Percentiles rank a stretch among this genome's conserved stretches.
Evolutionary conservation across 2,329 filamentous ascomycete genomes (phyloP).

Genomic region (Colletotrichum sojae): DNA sequence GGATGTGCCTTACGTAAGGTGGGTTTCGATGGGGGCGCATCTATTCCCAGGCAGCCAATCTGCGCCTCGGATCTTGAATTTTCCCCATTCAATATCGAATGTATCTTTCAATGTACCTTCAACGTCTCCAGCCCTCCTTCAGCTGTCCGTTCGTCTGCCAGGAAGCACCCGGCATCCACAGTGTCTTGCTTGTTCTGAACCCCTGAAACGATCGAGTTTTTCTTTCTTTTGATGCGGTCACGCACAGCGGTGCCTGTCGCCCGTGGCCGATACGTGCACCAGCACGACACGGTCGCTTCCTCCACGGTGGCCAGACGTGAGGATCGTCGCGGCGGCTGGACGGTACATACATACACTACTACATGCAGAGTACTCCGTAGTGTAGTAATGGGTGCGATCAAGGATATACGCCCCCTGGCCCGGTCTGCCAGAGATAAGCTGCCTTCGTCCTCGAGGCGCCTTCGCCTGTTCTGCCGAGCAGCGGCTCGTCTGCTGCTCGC

Average conservation of each 20-base stretch:
- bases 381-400: neutral
- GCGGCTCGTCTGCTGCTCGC: slow-evolving; percentile 1
- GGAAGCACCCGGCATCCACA: slow-evolving; percentile 35
- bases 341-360: neutral
- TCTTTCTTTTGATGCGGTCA: slow-evolving; percentile 31
- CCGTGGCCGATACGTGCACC: slow-evolving; percentile 7
- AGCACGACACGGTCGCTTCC: slow-evolving; percentile 8
- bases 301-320: slow-evolving; percentile 18
- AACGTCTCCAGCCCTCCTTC: slow-evolving; percentile 31
- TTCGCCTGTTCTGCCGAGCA: neutral
- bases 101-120: slow-evolving; percentile 27
- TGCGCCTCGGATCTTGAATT: slow-evolving; percentile 4
- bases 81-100: slow-evolving; percentile 4
- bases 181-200: slow-evolving; percentile 39
- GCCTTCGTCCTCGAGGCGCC: neutral
- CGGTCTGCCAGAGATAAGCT: slow-evolving; percentile 1
- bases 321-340: slow-evolving; percentile 14
- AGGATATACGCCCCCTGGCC: slow-evolving; percentile 5
- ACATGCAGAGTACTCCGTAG: no score
- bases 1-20: slow-evolving; percentile 33
- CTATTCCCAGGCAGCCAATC: slow-evolving; percentile 35
- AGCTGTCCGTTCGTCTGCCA: slow-evolving; percentile 28
- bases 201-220: slow-evolving; percentile 40
- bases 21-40: slow-evolving; percentile 11
- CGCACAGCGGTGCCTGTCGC: slow-evolving; percentile 8